A percentile compares a stretch with the other conserved stretches of the same genome.
These are phyloP conservation scores for Tritrichomonas musculus DNA, from an alignment of 208 protist species.

Conservation along the genomic window DNA sequence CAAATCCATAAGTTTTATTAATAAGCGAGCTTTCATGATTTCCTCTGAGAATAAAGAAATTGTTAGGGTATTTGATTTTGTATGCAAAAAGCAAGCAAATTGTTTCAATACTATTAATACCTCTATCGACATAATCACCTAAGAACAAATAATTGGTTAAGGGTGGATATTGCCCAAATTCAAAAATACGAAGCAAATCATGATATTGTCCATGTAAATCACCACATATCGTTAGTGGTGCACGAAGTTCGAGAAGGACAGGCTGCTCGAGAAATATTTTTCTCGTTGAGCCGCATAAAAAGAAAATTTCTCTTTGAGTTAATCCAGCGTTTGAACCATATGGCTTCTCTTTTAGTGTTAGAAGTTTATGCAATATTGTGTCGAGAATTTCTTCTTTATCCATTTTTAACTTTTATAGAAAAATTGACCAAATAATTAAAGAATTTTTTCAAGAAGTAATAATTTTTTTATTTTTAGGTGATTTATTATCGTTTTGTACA, in stretches of 20 bases:
- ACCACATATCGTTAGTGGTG: slow-evolving; percentile 4
- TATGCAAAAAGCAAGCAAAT: neutral
- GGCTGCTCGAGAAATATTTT: neutral
- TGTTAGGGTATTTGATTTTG: slow-evolving; percentile 2
- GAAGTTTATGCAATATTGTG: neutral
- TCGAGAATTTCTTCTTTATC: neutral
- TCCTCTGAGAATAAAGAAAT: neutral
- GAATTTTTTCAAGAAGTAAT: too few relatives aligned
- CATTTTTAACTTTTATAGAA: too few relatives aligned
- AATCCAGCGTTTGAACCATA: neutral
- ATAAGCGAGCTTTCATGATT: neutral
- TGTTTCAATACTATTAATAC: neutral
- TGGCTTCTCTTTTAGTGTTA: neutral
- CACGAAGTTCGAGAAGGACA: neutral
- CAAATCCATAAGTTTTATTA: neutral
- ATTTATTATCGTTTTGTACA: too few relatives aligned
- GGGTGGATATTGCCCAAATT: neutral
- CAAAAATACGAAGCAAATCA: slow-evolving; percentile 11
- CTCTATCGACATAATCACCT: slow-evolving; percentile 15
- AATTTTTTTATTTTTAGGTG: too few relatives aligned
- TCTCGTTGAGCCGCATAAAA: neutral
- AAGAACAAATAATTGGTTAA: neutral
- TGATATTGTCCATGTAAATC: slow-evolving; percentile 16
- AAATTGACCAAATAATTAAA: too few relatives aligned
- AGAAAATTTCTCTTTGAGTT: neutral